Evolutionary conservation across 164 flowering plant species (phyloP).

Genomic region (Akebia trifoliata): DNA sequence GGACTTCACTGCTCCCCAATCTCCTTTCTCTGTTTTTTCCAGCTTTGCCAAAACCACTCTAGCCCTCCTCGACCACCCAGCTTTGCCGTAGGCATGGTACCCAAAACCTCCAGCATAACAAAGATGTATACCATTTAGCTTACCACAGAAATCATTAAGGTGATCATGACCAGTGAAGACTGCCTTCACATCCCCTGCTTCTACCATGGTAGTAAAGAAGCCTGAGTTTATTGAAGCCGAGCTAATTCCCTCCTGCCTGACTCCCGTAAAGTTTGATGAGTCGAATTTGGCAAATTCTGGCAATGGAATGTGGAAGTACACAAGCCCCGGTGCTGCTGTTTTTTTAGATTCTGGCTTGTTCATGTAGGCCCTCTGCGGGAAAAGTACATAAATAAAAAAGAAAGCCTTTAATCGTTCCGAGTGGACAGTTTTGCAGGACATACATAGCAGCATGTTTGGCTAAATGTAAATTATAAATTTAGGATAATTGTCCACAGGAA

Average conservation of each 20-base stretch:
- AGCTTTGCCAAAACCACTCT: constrained; percentile 68
- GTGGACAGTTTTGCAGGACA: too few species aligned
- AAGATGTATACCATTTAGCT: constrained; percentile 58
- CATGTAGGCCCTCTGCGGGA: constrained; percentile 53
- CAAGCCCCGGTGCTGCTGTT: constrained; percentile 76
- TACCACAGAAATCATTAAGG: constrained; percentile 85
- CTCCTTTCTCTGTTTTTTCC: constrained; percentile 52
- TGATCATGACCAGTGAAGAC: constrained; percentile 90
- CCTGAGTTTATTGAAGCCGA: constrained; percentile 90
- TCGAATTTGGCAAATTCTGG: constrained; percentile 72
- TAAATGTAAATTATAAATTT: too few species aligned
- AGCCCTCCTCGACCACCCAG: constrained; percentile 89
- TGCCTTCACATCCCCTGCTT: constrained; percentile 85
- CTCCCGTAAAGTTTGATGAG: constrained; percentile 75
- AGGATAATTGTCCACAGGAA: too few species aligned
- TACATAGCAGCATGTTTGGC: background rate
- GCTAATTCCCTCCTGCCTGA: constrained; percentile 72
- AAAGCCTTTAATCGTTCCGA: background rate
- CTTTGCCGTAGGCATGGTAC: constrained; percentile 94
- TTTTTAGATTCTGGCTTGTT: constrained; percentile 46
- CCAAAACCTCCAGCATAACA: constrained; percentile 98
- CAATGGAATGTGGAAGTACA: constrained; percentile 87
- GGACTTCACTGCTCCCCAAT: constrained; percentile 80
- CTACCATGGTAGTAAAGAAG: constrained; percentile 75
- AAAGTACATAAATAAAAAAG: background rate